These are phyloP conservation scores for Kitagawia praeruptora DNA, from an alignment of 129 eudicot genomes.

Conservation along the genomic window DNA sequence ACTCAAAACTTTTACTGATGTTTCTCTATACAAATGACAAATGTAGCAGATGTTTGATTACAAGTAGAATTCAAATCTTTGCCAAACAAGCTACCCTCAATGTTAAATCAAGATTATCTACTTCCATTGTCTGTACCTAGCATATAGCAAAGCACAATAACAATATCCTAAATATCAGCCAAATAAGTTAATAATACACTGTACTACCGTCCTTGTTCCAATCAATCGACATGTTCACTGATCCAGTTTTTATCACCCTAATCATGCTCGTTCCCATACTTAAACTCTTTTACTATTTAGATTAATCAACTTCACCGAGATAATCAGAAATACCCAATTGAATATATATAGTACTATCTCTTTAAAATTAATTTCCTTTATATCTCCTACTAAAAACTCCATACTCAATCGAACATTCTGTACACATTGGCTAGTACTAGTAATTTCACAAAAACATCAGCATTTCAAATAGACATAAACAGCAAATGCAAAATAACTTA, in stretches of 20 bases:
- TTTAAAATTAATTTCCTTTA: too few relatives aligned
- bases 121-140: not conserved
- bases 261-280: not conserved
- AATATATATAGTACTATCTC: not conserved
- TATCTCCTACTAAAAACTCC: not conserved
- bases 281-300: not conserved
- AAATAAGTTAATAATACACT: not conserved
- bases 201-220: not conserved
- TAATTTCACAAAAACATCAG: not conserved
- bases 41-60: not conserved
- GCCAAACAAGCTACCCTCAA: not conserved
- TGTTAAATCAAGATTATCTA: not conserved
- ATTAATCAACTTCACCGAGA: not conserved
- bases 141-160: not conserved
- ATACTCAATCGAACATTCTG: not conserved
- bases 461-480: not conserved
- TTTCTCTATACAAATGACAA: not conserved
- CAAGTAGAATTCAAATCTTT: not conserved
- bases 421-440: not conserved
- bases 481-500: slow-evolving; percentile 28
- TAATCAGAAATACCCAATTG: not conserved
- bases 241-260: not conserved
- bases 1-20: not conserved
- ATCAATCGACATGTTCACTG: not conserved
- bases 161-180: not conserved